Percentiles rank a stretch among this genome's conserved stretches.
Evolutionary conservation across 2,329 filamentous ascomycete species (phyloP).

Genomic region (Cordyceps cateniannulata): DNA sequence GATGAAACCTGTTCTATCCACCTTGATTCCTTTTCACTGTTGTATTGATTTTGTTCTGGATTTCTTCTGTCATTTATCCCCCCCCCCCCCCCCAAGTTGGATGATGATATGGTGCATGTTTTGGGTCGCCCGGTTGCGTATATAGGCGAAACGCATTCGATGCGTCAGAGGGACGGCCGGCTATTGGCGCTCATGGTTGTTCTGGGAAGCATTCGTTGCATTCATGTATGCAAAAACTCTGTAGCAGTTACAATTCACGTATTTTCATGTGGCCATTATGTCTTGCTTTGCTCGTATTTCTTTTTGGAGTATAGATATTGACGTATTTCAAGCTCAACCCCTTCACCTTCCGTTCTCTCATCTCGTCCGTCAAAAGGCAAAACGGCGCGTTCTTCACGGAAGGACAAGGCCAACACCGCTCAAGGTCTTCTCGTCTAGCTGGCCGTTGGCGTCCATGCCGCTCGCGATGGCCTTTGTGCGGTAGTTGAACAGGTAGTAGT

Average conservation of each 20-base stretch:
- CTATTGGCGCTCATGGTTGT: background rate
- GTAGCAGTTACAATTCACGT: constrained; percentile 3
- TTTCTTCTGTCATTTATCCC: background rate
- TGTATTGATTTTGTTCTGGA: background rate
- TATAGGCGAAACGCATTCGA: background rate
- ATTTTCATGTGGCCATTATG: background rate
- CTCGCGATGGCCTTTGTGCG: constrained; percentile 77
- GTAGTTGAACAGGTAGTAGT: constrained; percentile 99
- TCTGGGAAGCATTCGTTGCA: background rate
- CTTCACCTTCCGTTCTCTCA: background rate
- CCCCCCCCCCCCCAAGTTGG: background rate
- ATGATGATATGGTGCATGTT: background rate
- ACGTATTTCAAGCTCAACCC: background rate
- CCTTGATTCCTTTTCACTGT: too few relatives aligned
- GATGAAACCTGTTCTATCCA: background rate
- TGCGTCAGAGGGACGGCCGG: background rate
- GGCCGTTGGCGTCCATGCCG: constrained; percentile 74
- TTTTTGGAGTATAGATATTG: background rate
- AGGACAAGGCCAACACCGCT: constrained; percentile 90
- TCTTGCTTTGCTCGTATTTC: background rate
- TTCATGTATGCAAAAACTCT: background rate
- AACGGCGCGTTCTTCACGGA: constrained; percentile 33
- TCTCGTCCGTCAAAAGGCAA: too few relatives aligned
- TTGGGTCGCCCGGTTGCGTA: background rate
- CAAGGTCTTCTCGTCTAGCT: constrained; percentile 67